A percentile compares a stretch with the other conserved stretches of the same genome.
phyloP scores from a whole-genome alignment of 352 stramenopile species.

The Phytopythium ostracodes region DNA sequence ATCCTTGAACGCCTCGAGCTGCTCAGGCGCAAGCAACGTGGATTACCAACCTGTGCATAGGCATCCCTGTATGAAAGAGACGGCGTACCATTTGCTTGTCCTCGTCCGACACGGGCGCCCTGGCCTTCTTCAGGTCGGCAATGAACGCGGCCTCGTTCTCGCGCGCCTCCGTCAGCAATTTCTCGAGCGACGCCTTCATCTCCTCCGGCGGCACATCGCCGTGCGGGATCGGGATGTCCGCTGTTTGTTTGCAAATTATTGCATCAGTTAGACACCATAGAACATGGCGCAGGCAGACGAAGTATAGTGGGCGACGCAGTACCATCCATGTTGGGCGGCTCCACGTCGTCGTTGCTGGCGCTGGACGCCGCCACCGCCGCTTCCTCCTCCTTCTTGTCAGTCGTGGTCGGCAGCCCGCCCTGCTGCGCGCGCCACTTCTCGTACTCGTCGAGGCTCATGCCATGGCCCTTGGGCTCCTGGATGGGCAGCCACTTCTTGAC shows the following conservation, averaged over 20 bases:
- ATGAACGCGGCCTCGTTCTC: conserved; percentile 82
- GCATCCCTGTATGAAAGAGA: background rate
- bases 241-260: conserved; percentile 9
- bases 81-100: conserved; percentile 74
- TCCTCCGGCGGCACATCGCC: conserved; percentile 49
- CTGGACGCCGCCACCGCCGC: conserved; percentile 3
- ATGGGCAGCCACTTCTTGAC: conserved; percentile 81
- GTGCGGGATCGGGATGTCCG: conserved; percentile 48
- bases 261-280: too few relatives aligned
- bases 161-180: conserved; percentile 65
- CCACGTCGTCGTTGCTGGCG: conserved; percentile 35
- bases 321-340: conserved; percentile 33
- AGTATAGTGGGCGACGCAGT: background rate
- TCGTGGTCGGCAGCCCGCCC: conserved; percentile 30
- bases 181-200: conserved; percentile 73
- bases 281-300: too few relatives aligned
- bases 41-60: background rate
- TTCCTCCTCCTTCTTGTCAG: conserved; percentile 35
- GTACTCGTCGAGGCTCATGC: conserved; percentile 87
- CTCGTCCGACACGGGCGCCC: conserved; percentile 45
- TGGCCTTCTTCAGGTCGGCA: conserved; percentile 65
- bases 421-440: conserved; percentile 82
- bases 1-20: conserved; percentile 83
- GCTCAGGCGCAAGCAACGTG: background rate
- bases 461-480: conserved; percentile 72